These are phyloP conservation scores for Haplosporangium sp. DNA, from an alignment of 371 early-diverging fungal genomes.

Conservation along the genomic window DNA sequence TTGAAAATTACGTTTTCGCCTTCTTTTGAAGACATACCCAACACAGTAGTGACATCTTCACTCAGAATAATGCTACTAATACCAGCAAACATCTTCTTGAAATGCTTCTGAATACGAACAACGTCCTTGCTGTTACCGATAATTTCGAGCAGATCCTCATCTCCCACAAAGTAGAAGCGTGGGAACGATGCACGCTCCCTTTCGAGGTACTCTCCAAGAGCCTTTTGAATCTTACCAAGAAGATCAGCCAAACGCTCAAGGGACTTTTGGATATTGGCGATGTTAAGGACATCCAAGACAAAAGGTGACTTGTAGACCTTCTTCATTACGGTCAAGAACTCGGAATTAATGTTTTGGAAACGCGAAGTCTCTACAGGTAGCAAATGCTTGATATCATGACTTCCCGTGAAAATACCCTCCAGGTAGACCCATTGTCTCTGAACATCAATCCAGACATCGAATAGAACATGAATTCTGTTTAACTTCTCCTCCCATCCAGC, in stretches of 20 bases:
- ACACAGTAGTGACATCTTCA: constrained; percentile 80
- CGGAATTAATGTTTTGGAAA: constrained; percentile 96
- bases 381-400: constrained; percentile 96
- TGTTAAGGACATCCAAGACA: constrained; percentile 93
- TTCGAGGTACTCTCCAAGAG: constrained; percentile 98
- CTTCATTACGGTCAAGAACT: constrained; percentile 97
- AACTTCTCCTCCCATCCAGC: constrained; percentile 95
- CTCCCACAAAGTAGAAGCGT: constrained; percentile 99
- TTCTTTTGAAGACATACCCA: constrained; percentile 92
- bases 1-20: constrained; percentile 92
- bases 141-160: constrained; percentile 98
- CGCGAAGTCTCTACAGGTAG: constrained; percentile 95
- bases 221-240: constrained; percentile 96
- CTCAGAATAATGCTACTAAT: constrained; percentile 85
- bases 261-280: constrained; percentile 94
- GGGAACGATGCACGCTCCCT: constrained; percentile 97
- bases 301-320: constrained; percentile 97
- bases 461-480: constrained; percentile 93
- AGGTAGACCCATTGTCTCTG: constrained; percentile 99
- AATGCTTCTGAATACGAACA: constrained; percentile 95
- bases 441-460: constrained; percentile 99
- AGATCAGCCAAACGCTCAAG: constrained; percentile 95
- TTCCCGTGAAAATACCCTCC: constrained; percentile 97
- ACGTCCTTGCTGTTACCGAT: constrained; percentile 98
- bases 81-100: constrained; percentile 99